Conservation (phyloP, 345 rosid species). For the Xanthoceras sorbifolium region DNA sequence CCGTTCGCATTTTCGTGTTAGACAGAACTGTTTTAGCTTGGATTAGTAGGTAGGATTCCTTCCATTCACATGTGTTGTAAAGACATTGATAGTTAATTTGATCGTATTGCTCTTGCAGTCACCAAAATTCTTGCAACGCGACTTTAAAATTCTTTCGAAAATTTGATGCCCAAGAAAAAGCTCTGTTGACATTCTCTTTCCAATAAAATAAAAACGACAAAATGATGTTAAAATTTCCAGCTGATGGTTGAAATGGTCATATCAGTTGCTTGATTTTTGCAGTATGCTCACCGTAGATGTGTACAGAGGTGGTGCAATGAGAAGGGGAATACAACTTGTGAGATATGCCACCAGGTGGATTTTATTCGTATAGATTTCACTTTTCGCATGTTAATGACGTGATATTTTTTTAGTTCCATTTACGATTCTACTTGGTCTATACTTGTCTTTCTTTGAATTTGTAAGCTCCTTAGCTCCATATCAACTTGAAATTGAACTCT, state of each 20-base stretch:
- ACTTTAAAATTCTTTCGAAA: too few species aligned
- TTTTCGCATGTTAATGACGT: background rate
- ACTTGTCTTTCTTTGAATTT: background rate
- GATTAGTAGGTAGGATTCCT: background rate
- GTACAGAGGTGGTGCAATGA: conserved; percentile 95
- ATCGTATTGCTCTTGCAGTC: background rate
- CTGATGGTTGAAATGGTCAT: background rate
- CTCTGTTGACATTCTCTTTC: background rate
- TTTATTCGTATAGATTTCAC: background rate
- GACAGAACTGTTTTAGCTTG: background rate
- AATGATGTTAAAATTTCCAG: background rate
- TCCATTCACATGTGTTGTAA: background rate
- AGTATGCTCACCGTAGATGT: conserved; percentile 89
- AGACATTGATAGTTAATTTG: background rate
- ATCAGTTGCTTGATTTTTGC: conserved; percentile 25
- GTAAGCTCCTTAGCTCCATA: background rate
- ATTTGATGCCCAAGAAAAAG: background rate
- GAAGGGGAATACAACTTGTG: conserved; percentile 83
- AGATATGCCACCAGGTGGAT: conserved; percentile 85
- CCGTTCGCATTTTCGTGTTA: background rate
- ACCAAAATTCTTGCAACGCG: background rate
- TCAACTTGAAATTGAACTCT: background rate
- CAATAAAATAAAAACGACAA: background rate
- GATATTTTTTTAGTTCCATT: background rate
- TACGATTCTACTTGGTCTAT: background rate